These are phyloP conservation scores for Fusarium tuaranense DNA, from an alignment of 2,329 filamentous ascomycete genomes.

Conservation along the genomic window DNA sequence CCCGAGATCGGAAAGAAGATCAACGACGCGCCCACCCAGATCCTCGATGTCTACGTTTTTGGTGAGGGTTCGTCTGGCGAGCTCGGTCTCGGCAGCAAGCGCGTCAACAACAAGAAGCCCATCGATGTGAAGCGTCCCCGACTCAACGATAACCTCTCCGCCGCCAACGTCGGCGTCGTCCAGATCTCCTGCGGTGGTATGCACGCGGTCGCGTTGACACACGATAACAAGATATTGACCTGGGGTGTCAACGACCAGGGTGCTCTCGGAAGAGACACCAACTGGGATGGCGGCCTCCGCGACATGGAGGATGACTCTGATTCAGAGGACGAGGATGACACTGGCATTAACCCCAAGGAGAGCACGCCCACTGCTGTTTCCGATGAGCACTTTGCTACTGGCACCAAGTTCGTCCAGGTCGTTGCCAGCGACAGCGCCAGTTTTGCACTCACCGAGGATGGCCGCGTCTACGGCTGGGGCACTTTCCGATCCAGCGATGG, in stretches of 20 bases:
- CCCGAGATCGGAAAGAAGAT: slow-evolving; percentile 72
- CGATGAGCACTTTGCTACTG: slow-evolving; percentile 68
- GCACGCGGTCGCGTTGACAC: slow-evolving; percentile 82
- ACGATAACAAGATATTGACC: slow-evolving; percentile 83
- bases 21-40: slow-evolving; percentile 72
- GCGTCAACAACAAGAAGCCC: slow-evolving; percentile 69
- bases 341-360: slow-evolving; percentile 78
- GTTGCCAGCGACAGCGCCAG: slow-evolving; percentile 80
- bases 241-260: slow-evolving; percentile 92
- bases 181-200: slow-evolving; percentile 84
- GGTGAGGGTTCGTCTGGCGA: slow-evolving; percentile 86
- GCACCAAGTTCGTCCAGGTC: slow-evolving; percentile 72
- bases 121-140: slow-evolving; percentile 85
- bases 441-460: slow-evolving; percentile 80
- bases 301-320: slow-evolving; percentile 66
- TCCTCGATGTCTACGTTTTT: slow-evolving; percentile 82
- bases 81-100: slow-evolving; percentile 79
- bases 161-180: slow-evolving; percentile 78
- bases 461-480: slow-evolving; percentile 85
- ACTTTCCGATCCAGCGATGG: slow-evolving; percentile 78
- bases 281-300: slow-evolving; percentile 72
- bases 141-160: slow-evolving; percentile 75
- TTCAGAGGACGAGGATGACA: slow-evolving; percentile 69
- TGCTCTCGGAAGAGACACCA: slow-evolving; percentile 80
- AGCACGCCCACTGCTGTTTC: slow-evolving; percentile 73